phyloP scores from a whole-genome alignment of 1,284 basidiomycete genomes.

The Afroboletus lepidellus region DNA sequence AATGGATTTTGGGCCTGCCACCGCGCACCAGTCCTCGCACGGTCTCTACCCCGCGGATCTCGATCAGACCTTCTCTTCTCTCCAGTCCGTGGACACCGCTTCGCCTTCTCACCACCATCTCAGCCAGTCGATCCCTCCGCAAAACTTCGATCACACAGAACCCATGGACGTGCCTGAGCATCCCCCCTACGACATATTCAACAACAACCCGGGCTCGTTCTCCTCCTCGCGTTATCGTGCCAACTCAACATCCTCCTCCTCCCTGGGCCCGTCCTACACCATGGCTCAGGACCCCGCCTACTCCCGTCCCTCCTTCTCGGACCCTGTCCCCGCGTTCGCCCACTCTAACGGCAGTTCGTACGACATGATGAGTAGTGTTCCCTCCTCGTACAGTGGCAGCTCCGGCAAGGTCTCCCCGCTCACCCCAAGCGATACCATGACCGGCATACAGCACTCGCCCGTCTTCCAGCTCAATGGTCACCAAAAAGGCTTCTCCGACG shows the following conservation, averaged over 20 bases:
- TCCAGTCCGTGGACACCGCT: conserved; percentile 32
- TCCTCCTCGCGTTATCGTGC: conserved; percentile 60
- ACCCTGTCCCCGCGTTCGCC: conserved; percentile 56
- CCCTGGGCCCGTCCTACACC: conserved; percentile 51
- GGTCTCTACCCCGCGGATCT: conserved; percentile 52
- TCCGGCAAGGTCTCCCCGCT: conserved; percentile 74
- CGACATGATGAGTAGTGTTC: conserved; percentile 61
- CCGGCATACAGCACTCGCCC: conserved; percentile 51
- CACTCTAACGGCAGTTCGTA: conserved; percentile 52
- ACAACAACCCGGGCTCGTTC: conserved; percentile 47
- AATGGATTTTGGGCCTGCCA: conserved; percentile 52
- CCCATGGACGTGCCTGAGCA: conserved; percentile 49
- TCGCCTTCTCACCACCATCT: conserved; percentile 37
- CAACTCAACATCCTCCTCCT: conserved; percentile 66
- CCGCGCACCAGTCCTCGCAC: conserved; percentile 33
- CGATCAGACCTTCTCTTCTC: conserved; percentile 46
- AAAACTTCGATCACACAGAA: conserved; percentile 43
- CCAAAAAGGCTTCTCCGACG: conserved; percentile 55
- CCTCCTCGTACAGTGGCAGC: conserved; percentile 53
- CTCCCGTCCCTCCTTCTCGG: conserved; percentile 54
- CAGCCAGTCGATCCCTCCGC: conserved; percentile 35
- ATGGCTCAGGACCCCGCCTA: conserved; percentile 58
- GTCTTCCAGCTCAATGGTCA: conserved; percentile 44
- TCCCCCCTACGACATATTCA: conserved; percentile 61
- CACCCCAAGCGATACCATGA: conserved; percentile 63